Evolutionary conservation across 1,284 basidiomycete genomes (phyloP), one percentile per base, ranked within the genome.

Genomic region (Ceratobasidium sp.): DNA sequence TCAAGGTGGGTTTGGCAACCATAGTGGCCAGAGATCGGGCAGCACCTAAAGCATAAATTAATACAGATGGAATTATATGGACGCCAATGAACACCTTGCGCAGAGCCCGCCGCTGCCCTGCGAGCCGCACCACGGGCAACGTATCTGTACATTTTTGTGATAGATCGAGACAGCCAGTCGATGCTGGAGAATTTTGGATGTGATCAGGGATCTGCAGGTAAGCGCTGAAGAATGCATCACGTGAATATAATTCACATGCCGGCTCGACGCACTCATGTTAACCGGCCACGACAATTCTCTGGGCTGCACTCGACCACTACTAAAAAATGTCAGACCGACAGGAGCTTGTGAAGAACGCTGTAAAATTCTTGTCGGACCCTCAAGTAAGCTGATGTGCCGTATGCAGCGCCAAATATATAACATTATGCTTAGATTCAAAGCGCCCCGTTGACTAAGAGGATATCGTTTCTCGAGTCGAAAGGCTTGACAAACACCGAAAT

Each of bases 391-490:
- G 34, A 26, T 64, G 3, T 74, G 32, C 14, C 46, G 21, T 58
- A 16, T 2, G n/a, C 30, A 34, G 28, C 14, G 26, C 28, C 55
- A 36, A n/a, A 43, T 26, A 28, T 26, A 18, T 50, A 16, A 34
- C 12, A 26, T n/a, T 28, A 2, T 18, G 52, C 52, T n/a, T 50
- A 92, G 92, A 84, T 88, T 0, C 92, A 89, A 79, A 84, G 88
- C 32, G 93, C 94, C 1, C 84, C 94, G 1, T 82, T 98, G 39
- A 86, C 91, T 3, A 93, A 97, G 79, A 88, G 93, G 60, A 87
- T 99, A 62, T 90, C 94, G 78, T 99, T 98, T 83, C 87, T 99
- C 28, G 92, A 98, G 79, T 92, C 94, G 4, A 98, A 98, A 80
- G 97, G 97, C 1, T 84, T 99, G 30, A 91, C 89, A 0, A 85